Base-by-base conservation (phyloP, 805 yeast species). In the Wickerhamomyces xylosicus region DNA sequence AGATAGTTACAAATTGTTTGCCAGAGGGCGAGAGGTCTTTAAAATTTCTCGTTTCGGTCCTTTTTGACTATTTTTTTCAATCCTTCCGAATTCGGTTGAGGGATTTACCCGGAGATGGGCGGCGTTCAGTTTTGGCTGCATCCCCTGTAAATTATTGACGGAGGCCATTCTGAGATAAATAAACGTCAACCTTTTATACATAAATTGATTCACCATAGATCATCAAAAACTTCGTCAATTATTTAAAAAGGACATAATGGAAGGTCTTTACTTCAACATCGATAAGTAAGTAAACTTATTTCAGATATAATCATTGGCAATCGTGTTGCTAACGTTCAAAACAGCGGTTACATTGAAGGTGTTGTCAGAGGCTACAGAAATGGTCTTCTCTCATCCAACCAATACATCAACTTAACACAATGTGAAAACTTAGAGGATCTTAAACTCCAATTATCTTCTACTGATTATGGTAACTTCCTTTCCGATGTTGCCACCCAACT, bases 371-470 rank as follows among this genome's bases (percentile, higher is more conserved):
- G 98, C 18, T 85, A 89, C 69, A 77, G 89, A 54, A 78, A 82
- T 42, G 95, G 95, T 0, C 69, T 92, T 20, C 59, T 92, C 37
- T 74, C 80, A 10, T 62, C 74, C 25, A 75, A 81, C 49, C 97
- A 89, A 62, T 92, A 92, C 62, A 69, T 84, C 55, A 94, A 92
- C 63, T 65, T 92, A 56, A 85, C 97, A 3, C 99, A 92, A 61
- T 94, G 98, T 64, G 98, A 94, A 53, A 77, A 84, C 33, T 71
- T 92, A 47, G 98, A 92, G 41, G 99, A 92, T 63, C 69, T 94
- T 55, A 90, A 87, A 63, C 68, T 94, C 40, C 98, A 94, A 66
- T 72, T 92, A 39, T 81, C 95, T 3, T 86, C 97, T 33, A 90
- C 98, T 10, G 98, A 94, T 56, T 92, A 92, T 63, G 96, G 96